Evolutionary conservation across 1,139 yeast species (phyloP).

Genomic region (Nakaseomyces uthaithaninus): DNA sequence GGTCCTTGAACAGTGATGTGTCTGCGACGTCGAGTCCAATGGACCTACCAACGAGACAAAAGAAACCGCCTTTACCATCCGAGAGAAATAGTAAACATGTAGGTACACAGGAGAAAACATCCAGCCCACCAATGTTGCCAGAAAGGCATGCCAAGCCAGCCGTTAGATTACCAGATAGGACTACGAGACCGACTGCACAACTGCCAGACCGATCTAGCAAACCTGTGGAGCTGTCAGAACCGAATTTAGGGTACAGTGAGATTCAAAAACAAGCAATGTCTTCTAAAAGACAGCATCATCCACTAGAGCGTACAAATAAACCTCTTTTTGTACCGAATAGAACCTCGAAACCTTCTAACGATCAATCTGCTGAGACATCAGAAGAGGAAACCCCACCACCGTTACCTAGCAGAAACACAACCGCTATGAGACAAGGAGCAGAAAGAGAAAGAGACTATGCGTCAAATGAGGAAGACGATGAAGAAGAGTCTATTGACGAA

Average conservation of each 20-base stretch:
- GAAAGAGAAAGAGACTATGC: not conserved
- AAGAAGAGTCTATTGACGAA: conserved; percentile 2
- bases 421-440: not conserved
- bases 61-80: not conserved
- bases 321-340: not conserved
- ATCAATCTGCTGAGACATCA: not conserved
- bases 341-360: not conserved
- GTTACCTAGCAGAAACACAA: not conserved
- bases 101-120: not conserved
- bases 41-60: not conserved
- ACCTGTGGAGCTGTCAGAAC: no score
- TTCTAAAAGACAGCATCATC: not conserved
- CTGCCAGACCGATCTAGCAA: no score
- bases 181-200: no score
- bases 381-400: conserved; percentile 1
- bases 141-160: no score
- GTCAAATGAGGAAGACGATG: no score
- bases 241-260: no score
- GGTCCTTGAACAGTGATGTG: no score
- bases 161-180: no score
- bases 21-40: not conserved
- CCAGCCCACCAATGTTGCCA: not conserved
- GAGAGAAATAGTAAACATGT: conserved; percentile 3
- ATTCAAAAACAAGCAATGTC: no score
- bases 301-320: not conserved